Evolutionary conservation across 306 rosid species (phyloP).

Genomic region (Prosopis cineraria): DNA sequence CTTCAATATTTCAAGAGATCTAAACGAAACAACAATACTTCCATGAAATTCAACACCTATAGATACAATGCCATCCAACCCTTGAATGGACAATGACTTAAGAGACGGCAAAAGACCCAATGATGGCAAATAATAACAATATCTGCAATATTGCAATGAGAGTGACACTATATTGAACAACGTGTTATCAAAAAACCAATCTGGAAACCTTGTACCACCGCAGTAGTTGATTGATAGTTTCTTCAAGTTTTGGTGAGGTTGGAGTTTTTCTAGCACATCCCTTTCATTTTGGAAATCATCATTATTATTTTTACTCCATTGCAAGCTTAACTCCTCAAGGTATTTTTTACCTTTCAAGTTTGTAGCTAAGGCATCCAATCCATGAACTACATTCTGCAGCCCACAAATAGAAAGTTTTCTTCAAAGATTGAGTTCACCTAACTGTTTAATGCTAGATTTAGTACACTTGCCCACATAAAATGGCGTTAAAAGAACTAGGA

Average conservation of each 20-base stretch:
- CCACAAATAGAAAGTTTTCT: neutral
- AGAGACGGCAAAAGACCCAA: neutral
- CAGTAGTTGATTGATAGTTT: neutral
- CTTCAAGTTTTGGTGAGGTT: neutral
- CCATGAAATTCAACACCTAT: conserved; percentile 13
- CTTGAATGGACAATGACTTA: neutral
- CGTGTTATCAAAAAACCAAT: conserved; percentile 10
- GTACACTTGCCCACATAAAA: neutral
- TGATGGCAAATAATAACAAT: conserved; percentile 2
- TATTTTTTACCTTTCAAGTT: neutral
- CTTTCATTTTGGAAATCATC: neutral
- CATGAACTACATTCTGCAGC: conserved; percentile 17
- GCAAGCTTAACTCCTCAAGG: conserved; percentile 6
- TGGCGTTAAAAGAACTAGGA: neutral
- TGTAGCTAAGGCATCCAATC: neutral
- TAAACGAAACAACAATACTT: neutral
- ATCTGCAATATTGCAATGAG: neutral
- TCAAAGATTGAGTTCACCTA: conserved; percentile 15
- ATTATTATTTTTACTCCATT: neutral
- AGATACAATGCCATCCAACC: neutral
- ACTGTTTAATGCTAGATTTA: neutral
- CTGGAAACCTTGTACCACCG: conserved; percentile 1
- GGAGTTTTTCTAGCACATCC: neutral
- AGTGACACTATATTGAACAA: neutral
- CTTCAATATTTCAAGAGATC: conserved; percentile 2